phyloP scores from a whole-genome alignment of 108 stramenopile species.

The Nitzschia putrida region DNA sequence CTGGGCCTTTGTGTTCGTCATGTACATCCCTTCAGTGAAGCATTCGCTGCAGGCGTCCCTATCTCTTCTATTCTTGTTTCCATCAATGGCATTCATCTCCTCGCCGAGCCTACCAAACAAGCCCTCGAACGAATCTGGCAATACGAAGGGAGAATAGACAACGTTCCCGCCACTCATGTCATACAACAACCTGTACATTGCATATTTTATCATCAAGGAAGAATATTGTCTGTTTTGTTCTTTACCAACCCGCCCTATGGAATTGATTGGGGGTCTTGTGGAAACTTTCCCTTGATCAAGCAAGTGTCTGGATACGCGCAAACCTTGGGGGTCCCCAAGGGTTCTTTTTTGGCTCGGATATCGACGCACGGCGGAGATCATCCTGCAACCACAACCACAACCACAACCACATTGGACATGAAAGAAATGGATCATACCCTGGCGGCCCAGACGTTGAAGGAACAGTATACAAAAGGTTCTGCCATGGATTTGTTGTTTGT shows the following conservation, averaged over 20 bases:
- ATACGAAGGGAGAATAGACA: slow-evolving; percentile 60
- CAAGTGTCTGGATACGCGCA: slow-evolving; percentile 30
- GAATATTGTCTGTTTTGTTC: slow-evolving; percentile 50
- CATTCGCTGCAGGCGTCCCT: slow-evolving; percentile 56
- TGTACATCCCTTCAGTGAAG: slow-evolving; percentile 52
- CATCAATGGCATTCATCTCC: slow-evolving; percentile 69
- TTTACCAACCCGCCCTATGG: slow-evolving; percentile 60
- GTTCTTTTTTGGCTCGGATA: slow-evolving; percentile 59
- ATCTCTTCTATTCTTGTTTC: slow-evolving; percentile 57
- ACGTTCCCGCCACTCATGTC: background rate
- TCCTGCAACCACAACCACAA: background rate
- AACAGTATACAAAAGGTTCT: slow-evolving; percentile 5
- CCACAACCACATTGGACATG: background rate
- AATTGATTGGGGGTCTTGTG: slow-evolving; percentile 81
- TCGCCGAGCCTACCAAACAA: slow-evolving; percentile 70
- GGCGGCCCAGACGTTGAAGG: slow-evolving; percentile 35
- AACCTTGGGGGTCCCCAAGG: slow-evolving; percentile 54
- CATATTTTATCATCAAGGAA: slow-evolving; percentile 52
- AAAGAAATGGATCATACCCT: slow-evolving; percentile 52
- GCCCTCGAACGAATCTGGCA: slow-evolving; percentile 81
- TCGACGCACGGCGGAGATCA: slow-evolving; percentile 19
- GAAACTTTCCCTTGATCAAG: slow-evolving; percentile 77
- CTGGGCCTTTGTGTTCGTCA: slow-evolving; percentile 67
- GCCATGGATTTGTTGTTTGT: slow-evolving; percentile 32
- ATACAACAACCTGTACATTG: slow-evolving; percentile 45